Conservation (phyloP, 2,329 filamentous ascomycete genomes). For the Pseudodiploospora longispora region DNA sequence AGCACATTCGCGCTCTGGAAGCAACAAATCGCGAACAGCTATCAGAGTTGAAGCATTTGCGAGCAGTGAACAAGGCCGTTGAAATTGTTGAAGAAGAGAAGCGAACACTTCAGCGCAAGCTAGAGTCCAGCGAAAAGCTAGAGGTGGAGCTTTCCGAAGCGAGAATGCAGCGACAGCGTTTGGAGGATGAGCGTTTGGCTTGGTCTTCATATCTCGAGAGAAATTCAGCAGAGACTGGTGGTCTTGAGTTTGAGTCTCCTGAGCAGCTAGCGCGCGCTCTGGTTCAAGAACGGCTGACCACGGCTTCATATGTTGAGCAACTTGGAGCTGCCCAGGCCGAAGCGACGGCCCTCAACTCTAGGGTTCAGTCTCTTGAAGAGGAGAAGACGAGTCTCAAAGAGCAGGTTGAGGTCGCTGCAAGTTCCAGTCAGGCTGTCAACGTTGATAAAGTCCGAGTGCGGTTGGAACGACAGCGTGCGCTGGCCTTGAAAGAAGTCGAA, state of each 20-base stretch:
- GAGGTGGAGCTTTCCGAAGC: constrained; percentile 72
- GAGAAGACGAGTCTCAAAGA: constrained; percentile 57
- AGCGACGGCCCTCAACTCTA: constrained; percentile 65
- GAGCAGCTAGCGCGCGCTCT: constrained; percentile 80
- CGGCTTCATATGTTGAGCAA: constrained; percentile 69
- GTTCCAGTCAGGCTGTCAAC: constrained; percentile 5
- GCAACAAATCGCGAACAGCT: constrained; percentile 70
- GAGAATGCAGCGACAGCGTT: constrained; percentile 70
- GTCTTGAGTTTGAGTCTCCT: constrained; percentile 77
- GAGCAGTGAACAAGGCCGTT: constrained; percentile 76
- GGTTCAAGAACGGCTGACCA: constrained; percentile 72
- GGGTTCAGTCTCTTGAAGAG: constrained; percentile 61
- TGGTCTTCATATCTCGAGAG: constrained; percentile 78
- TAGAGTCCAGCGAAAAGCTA: constrained; percentile 66
- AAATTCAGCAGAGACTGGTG: constrained; percentile 51
- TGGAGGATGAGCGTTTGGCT: constrained; percentile 79
- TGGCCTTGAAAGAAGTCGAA: constrained; percentile 88
- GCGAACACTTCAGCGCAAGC: constrained; percentile 65
- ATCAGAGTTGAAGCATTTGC: constrained; percentile 70
- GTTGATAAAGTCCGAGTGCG: constrained; percentile 45
- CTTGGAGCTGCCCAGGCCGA: constrained; percentile 75
- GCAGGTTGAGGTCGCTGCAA: constrained; percentile 56
- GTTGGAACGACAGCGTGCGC: constrained; percentile 73
- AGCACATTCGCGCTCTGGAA: constrained; percentile 83
- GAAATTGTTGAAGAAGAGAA: constrained; percentile 96